Conservation (phyloP, 495 filamentous ascomycete species). For the Penicillium diatomitis region DNA sequence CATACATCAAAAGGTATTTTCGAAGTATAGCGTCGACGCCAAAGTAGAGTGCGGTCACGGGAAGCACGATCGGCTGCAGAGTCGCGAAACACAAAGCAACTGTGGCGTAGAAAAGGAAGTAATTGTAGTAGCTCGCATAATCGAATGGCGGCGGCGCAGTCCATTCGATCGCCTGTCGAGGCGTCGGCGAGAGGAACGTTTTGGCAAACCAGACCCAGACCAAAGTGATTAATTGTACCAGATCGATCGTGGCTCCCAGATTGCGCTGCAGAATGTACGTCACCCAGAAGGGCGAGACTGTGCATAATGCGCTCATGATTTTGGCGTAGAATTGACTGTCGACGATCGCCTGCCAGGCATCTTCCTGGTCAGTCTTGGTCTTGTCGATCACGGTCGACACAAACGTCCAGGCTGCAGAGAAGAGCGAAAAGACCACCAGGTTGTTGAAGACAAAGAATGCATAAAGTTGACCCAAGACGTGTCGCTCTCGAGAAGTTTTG, state of each 20-base stretch:
- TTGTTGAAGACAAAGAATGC: constrained; percentile 98
- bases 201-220: constrained; percentile 72
- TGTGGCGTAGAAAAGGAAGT: constrained; percentile 88
- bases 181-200: constrained; percentile 79
- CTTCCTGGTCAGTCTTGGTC: constrained; percentile 31
- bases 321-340: constrained; percentile 49
- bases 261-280: constrained; percentile 88
- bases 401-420: constrained; percentile 69
- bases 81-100: constrained; percentile 79
- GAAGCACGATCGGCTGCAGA: constrained; percentile 84
- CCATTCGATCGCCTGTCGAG: constrained; percentile 85
- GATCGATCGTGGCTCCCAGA: constrained; percentile 79
- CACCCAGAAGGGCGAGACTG: constrained; percentile 85
- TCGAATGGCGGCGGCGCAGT: constrained; percentile 90
- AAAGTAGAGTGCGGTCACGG: constrained; percentile 86
- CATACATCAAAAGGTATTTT: constrained; percentile 90
- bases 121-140: constrained; percentile 93
- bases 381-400: constrained; percentile 54
- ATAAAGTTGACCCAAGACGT: constrained; percentile 86
- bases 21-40: constrained; percentile 77
- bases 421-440: constrained; percentile 84
- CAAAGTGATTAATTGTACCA: constrained; percentile 75
- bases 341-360: constrained; percentile 60
- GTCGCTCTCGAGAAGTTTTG: constrained; percentile 87
- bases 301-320: constrained; percentile 61